Evolutionary conservation across 1,284 basidiomycete species (phyloP), one percentile per base, ranked within the genome.

Genomic region (Ganoderma multipileum): DNA sequence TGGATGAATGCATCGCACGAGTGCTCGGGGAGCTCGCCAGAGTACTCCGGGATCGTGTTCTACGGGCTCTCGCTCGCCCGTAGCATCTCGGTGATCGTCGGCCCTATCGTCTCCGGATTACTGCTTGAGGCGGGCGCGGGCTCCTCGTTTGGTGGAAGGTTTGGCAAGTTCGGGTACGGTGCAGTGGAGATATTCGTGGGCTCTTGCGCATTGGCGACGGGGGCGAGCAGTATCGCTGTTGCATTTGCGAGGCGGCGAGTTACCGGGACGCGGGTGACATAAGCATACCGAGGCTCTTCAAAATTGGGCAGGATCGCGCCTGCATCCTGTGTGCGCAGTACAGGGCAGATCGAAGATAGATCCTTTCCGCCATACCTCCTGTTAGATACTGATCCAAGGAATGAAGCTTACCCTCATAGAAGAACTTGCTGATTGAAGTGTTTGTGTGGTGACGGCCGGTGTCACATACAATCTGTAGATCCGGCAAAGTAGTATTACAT

Each of bases 141-240:
- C n/a, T 38, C 59, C 7, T 57, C 68, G 3, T 54, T 67, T 4
- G 50, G 66, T 2, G 44, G 50, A 0, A 65, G 68, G 12, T 77
- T 76, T 47, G 76, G 74, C n/a, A 61, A 67, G 38, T 73, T 71
- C 23, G 76, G 76, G 2, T 77, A 76, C 38, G 73, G 73, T 18
- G 67, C 72, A 11, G 69, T 77, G 16, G 75, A 77, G 66, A 69
- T 77, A 20, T 78, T 78, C 61, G 76, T 78, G 11, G 76, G 76
- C 1, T 72, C 73, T 2, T 76, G 75, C 58, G 74, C 76, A 18
- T 44, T 75, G 30, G 74, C 71, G 5, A 71, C 74, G 1, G 71
- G 70, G 14, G 41, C 71, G 23, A 65, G 68, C 2, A 76, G 75
- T 39, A 41, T 74, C 2, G 61, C 74, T 18, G 69, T 76, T 6